Evolutionary conservation across 139 green algal species (phyloP), one percentile per base, ranked within the genome.

Genomic region (Eudorina sp.): DNA sequence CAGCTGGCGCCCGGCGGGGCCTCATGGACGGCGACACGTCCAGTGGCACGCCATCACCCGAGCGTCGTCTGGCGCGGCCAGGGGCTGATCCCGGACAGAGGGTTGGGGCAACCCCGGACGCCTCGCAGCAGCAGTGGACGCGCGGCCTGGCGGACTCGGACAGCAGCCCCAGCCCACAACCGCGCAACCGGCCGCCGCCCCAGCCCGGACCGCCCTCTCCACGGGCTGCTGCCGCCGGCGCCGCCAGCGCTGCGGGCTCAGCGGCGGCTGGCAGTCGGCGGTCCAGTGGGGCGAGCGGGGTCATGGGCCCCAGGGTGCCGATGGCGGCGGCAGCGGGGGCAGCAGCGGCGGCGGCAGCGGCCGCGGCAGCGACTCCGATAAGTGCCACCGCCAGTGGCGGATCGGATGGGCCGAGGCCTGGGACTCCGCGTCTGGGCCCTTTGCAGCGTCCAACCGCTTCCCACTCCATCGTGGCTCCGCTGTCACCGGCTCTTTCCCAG

Each of bases 21-120:
- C 81, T 87, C 0, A 79, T 87, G 81, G 81, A 87, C n/a, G 81
- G 80, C 1, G 80, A 86, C 80, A 86, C 58, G 18, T 73, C 77
- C 55, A 85, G 55, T 55, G 58, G 78, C 78, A n/a, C 78, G 18
- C 79, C 81, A 4, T 79, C 81, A 31, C 81, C 81, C 1, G 81
- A 87, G 29, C 62, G 81, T 4, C 11, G 62, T 19, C 21, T 14
- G 18, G 25, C 23, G 55, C 25, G 4, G 3, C 21, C 46, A 9
- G 48, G 51, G 0, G 27, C 48, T 4, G 76, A 18, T 27, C 13
- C 19, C 38, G 31, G 66, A 34, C 62, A 19, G 19, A 29, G 62
- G 31, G 38, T 25, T 46, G 68, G 18, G 36, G 68, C 68, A 9
- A 76, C 38, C n/a, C n/a, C n/a, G n/a, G n/a, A n/a, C n/a, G 29